Evolutionary conservation across 169 alveolate species (phyloP), one percentile per base, ranked within the genome.

Genomic region (Theileria luwenshuni): DNA sequence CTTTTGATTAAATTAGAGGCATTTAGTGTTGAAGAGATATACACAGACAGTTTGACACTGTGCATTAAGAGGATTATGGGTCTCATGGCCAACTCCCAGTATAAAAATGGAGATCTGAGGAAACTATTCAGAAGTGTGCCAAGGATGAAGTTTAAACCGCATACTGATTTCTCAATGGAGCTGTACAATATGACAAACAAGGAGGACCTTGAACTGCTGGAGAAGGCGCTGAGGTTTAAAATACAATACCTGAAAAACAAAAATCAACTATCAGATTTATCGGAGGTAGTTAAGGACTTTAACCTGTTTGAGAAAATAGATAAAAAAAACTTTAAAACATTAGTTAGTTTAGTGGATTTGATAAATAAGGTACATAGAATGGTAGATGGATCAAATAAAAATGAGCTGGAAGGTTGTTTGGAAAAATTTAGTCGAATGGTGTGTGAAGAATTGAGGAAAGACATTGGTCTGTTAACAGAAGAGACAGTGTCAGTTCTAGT

Each of bases 221-320:
- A n/a, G 27, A 54, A 54, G 63, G 63, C 43, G 1, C 33, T 54
- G 15, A 54, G 63, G 7, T 54, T 54, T 21, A 54, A n/a, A 23
- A 3, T 54, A 15, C 33, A 23, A 8, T 2, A 54, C 27, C 63
- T 54, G 3, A 54, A 21, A n/a, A 54, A 23, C n/a, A 54, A n/a
- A 32, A 27, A 27, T 2, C n/a, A 8, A 32, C 27, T 33, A 23
- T 54, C 33, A 2, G 63, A 54, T 12, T 13, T 12, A 23, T n/a
- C 63, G 3, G 35, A 54, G 17, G 27, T 33, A 12, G 27, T 13
- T 23, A 8, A 8, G 13, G 30, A 54, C 19, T 23, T 54, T n/a
- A 15, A 33, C 23, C 2, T 2, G 8, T 54, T 54, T 54, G 27
- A 54, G 19, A 23, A 54, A n/a, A 8, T n/a, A 23, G 33, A 33